Evolutionary conservation across 768 basidiomycete species (phyloP), one percentile per base, ranked within the genome.

Genomic region (Naematelia aurantialba): DNA sequence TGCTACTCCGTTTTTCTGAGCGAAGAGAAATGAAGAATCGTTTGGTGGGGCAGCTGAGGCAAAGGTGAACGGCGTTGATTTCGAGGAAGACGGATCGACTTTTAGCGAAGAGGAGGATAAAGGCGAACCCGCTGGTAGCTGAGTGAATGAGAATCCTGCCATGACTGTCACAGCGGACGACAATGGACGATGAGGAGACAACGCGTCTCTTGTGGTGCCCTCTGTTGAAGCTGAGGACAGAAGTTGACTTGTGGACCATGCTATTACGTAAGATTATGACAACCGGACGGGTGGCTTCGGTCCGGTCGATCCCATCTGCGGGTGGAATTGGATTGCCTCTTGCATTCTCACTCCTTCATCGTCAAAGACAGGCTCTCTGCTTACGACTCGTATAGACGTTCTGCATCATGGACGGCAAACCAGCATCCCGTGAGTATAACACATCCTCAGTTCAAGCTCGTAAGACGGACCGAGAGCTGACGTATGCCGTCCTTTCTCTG

Each of bases 341-440:
- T n/a, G n/a, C n/a, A n/a, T n/a, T n/a, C n/a, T n/a, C n/a, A n/a
- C n/a, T n/a, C n/a, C n/a, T n/a, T n/a, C n/a, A n/a, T n/a, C n/a
- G n/a, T n/a, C n/a, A n/a, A n/a, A n/a, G n/a, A n/a, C n/a, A n/a
- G n/a, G n/a, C n/a, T n/a, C n/a, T n/a, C n/a, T n/a, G n/a, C n/a
- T 39, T 8, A 39, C 34, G 34, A 39, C 34, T 47, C 46, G 24
- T 47, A 47, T 14, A 30, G 34, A 53, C 29, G 19, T 12, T 8
- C 13, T 52, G 19, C 59, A 74, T 42, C 55, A 75, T 75, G 73
- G 65, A 69, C 54, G 73, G 73, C 51, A 67, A 58, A 53, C 57
- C 68, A 27, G 75, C 75, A 55, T 65, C 70, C 45, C 61, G 75
- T 76, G 51, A 66, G 73, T 64, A 5, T 25, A 19, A 22, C 52